phyloP scores from a whole-genome alignment of 2,329 filamentous ascomycete species.

The Pseudogymnoascus sp. region DNA sequence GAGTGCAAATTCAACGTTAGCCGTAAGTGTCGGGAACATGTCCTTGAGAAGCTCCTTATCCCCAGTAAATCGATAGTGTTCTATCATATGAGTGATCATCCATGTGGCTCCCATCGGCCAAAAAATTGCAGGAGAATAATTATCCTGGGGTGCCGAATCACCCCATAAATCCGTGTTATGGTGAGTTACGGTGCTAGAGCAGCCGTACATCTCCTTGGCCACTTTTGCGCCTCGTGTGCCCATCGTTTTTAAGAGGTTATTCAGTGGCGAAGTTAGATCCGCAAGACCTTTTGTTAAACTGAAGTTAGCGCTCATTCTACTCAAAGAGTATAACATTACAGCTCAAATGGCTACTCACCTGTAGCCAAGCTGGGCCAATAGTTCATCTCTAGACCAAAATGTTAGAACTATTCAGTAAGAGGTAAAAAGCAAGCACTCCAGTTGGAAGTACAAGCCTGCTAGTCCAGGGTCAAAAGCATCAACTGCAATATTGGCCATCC shows the following conservation, averaged over 20 bases:
- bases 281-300: background rate
- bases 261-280: background rate
- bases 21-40: slow-evolving; percentile 27
- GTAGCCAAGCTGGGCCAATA: slow-evolving; percentile 10
- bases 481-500: slow-evolving; percentile 6
- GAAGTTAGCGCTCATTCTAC: background rate
- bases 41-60: slow-evolving; percentile 24
- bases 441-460: slow-evolving; percentile 29
- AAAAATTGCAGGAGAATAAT: slow-evolving; percentile 18
- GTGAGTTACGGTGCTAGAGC: slow-evolving; percentile 18
- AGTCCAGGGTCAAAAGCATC: slow-evolving; percentile 20
- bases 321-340: background rate
- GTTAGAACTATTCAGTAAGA: background rate
- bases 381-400: background rate
- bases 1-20: slow-evolving; percentile 27
- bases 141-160: slow-evolving; percentile 22
- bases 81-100: slow-evolving; percentile 32
- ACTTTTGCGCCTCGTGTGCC: background rate
- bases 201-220: slow-evolving; percentile 20
- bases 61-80: slow-evolving; percentile 33
- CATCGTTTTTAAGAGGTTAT: slow-evolving; percentile 5
- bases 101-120: slow-evolving; percentile 35
- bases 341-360: background rate
- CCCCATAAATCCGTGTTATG: slow-evolving; percentile 26
- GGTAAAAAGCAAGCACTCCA: slow-evolving; percentile 5